phyloP scores from a whole-genome alignment of 1,284 basidiomycete genomes.

The Quambalaria eucalypti region DNA sequence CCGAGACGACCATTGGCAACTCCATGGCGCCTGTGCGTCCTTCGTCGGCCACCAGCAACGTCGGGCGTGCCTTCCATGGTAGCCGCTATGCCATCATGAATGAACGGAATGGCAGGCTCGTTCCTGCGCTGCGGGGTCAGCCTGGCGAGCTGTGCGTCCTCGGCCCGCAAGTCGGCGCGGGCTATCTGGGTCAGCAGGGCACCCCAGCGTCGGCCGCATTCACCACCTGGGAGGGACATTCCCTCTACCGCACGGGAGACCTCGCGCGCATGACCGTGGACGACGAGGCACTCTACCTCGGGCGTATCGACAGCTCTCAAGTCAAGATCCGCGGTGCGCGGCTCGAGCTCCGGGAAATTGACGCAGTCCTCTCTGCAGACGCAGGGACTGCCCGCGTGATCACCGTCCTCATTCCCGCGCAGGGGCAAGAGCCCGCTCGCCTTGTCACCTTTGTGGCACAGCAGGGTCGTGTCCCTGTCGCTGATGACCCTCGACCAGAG shows the following conservation, averaged over 20 bases:
- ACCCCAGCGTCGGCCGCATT: slow-evolving; percentile 20
- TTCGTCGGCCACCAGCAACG: slow-evolving; percentile 16
- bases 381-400: background rate
- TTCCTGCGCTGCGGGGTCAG: slow-evolving; percentile 28
- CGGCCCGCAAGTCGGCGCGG: slow-evolving; percentile 35
- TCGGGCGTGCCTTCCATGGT: slow-evolving; percentile 35
- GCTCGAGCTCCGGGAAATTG: slow-evolving; percentile 40
- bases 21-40: slow-evolving; percentile 30
- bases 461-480: background rate
- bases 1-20: slow-evolving; percentile 41
- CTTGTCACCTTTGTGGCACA: slow-evolving; percentile 3
- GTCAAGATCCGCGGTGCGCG: slow-evolving; percentile 42
- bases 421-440: background rate
- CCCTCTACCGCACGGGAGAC: slow-evolving; percentile 39
- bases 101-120: slow-evolving; percentile 9
- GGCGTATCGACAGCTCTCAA: slow-evolving; percentile 31
- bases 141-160: slow-evolving; percentile 36
- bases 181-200: slow-evolving; percentile 19
- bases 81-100: slow-evolving; percentile 31
- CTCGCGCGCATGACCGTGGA: slow-evolving; percentile 22
- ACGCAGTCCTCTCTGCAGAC: slow-evolving; percentile 11
- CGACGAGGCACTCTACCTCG: slow-evolving; percentile 35
- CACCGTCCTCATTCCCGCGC: background rate
- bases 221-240: slow-evolving; percentile 10
- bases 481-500: background rate